These are phyloP conservation scores for Terfezia claveryi DNA, from an alignment of 495 filamentous ascomycete genomes.

Conservation along the genomic window DNA sequence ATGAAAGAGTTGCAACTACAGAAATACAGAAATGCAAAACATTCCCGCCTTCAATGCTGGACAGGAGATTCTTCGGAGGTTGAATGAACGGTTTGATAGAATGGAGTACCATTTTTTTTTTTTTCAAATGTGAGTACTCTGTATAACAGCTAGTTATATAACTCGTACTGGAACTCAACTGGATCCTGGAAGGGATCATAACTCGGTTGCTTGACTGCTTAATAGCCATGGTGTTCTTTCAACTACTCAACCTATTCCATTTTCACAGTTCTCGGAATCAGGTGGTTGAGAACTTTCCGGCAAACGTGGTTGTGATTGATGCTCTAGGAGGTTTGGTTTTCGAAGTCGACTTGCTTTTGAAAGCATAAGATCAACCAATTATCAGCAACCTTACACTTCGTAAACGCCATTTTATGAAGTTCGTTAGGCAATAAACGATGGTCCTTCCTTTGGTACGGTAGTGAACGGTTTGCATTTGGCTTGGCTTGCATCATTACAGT, in stretches of 20 bases:
- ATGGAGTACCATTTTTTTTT: not conserved
- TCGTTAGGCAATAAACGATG: too few species aligned
- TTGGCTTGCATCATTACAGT: too few species aligned
- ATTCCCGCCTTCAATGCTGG: slow-evolving; percentile 3
- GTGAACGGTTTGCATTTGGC: too few species aligned
- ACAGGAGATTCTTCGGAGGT: not conserved
- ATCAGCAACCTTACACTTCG: not conserved
- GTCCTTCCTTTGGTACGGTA: too few species aligned
- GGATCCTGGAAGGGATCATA: slow-evolving; percentile 3
- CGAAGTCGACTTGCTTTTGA: not conserved
- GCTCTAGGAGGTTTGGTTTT: not conserved
- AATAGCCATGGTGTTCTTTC: slow-evolving; percentile 4
- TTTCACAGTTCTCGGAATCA: slow-evolving; percentile 4
- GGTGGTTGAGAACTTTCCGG: slow-evolving; percentile 2
- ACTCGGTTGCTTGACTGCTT: slow-evolving; percentile 4
- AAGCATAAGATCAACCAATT: not conserved
- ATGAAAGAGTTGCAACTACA: too few species aligned
- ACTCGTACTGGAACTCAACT: slow-evolving; percentile 2
- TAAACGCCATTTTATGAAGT: not conserved
- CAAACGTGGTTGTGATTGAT: not conserved
- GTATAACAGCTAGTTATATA: not conserved
- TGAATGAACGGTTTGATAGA: slow-evolving; percentile 1
- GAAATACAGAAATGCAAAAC: not conserved
- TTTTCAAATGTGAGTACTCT: slow-evolving; percentile 4
- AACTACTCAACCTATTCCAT: slow-evolving; percentile 3